Evolutionary conservation across 1,139 yeast species (phyloP).

Genomic region (Yamadazyma dushanensis): DNA sequence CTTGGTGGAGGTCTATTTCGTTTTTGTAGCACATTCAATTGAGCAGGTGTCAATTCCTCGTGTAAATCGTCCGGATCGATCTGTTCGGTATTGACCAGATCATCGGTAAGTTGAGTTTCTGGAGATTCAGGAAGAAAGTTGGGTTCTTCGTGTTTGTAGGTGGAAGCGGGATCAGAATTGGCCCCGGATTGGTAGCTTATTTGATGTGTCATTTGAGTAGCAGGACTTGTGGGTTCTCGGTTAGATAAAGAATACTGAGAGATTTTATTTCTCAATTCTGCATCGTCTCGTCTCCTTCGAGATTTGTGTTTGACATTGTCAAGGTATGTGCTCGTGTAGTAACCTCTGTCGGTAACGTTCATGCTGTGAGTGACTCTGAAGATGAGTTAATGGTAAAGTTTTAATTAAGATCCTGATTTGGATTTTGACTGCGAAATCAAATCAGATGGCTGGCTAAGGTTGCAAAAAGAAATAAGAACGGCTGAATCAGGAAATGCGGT

Average conservation of each 20-base stretch:
- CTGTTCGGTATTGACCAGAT: constrained; percentile 10
- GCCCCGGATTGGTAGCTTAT: no score
- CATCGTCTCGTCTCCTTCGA: constrained; percentile 2
- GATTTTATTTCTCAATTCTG: not conserved
- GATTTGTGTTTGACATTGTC: constrained; percentile 16
- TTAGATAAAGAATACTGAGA: constrained; percentile 7
- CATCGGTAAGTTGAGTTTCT: constrained; percentile 12
- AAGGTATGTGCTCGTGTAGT: constrained; percentile 28
- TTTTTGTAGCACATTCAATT: constrained; percentile 28
- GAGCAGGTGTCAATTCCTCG: constrained; percentile 40
- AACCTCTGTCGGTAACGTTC: constrained; percentile 33
- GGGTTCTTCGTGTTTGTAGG: constrained; percentile 1
- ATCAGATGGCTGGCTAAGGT: constrained; percentile 11
- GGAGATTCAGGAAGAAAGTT: constrained; percentile 12
- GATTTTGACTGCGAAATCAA: constrained; percentile 3
- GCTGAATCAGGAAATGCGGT: not conserved
- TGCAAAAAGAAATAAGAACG: constrained; percentile 2
- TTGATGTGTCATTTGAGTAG: not conserved
- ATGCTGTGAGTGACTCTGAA: constrained; percentile 15
- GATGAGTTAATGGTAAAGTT: constrained; percentile 1
- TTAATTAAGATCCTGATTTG: not conserved
- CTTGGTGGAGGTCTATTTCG: constrained; percentile 8
- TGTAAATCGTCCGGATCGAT: constrained; percentile 33
- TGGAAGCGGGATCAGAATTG: constrained; percentile 3
- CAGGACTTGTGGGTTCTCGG: constrained; percentile 1